phyloP scores from a whole-genome alignment of 2,329 filamentous ascomycete genomes.

The Didymella arachidicola region DNA sequence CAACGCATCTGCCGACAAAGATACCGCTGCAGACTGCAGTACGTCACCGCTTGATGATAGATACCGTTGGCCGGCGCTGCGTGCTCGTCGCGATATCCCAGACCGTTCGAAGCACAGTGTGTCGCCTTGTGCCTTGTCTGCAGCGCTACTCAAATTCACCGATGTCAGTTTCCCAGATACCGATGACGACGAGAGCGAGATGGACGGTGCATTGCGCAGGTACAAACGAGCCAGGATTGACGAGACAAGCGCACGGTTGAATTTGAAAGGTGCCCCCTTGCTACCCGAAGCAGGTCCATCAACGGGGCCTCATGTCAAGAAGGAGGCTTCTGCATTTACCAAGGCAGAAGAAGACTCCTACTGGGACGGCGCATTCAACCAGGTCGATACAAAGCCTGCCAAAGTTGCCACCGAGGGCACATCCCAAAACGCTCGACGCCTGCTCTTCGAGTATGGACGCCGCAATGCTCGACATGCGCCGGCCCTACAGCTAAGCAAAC shows the following conservation, averaged over 20 bases:
- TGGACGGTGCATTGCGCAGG: conserved; percentile 1
- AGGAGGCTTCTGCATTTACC: not conserved
- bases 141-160: conserved; percentile 2
- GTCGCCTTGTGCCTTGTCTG: conserved; percentile 7
- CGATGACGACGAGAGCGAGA: not conserved
- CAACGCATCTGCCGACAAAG: not conserved
- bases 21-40: not conserved
- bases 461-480: not conserved
- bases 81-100: not conserved
- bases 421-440: not conserved
- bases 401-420: conserved; percentile 3
- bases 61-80: not conserved
- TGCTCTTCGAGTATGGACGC: conserved; percentile 7
- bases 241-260: not conserved
- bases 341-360: conserved; percentile 3
- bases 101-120: conserved; percentile 9
- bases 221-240: conserved; percentile 14
- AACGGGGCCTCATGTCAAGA: not conserved
- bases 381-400: not conserved
- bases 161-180: not conserved
- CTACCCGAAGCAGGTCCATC: not conserved
- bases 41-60: not conserved
- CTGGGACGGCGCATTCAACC: conserved; percentile 9
- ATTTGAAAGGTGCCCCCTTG: not conserved
- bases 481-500: not conserved